A percentile compares a stretch with the other conserved stretches of the same genome.
phyloP scores from a whole-genome alignment of 106 monocot species.

The Acanthochlamys bracteata region DNA sequence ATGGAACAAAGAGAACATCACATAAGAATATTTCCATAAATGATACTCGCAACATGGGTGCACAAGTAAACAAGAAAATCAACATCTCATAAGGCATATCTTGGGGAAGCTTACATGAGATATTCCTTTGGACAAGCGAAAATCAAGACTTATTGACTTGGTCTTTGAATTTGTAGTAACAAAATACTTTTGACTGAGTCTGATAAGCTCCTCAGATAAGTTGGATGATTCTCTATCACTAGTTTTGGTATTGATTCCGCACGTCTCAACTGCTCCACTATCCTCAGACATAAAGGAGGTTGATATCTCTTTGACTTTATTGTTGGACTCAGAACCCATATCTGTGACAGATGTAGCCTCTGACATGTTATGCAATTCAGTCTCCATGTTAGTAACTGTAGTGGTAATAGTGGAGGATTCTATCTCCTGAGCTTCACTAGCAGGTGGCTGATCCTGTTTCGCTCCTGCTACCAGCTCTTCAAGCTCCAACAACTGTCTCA shows the following conservation, averaged over 20 bases:
- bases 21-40: no score
- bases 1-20: no score
- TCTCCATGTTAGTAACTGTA: slow-evolving; percentile 18
- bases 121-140: slow-evolving; percentile 80
- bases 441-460: slow-evolving; percentile 22
- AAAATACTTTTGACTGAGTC: slow-evolving; percentile 31
- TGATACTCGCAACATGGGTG: no score
- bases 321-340: slow-evolving; percentile 4
- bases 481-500: slow-evolving; percentile 76
- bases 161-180: slow-evolving; percentile 31
- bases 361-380: background rate
- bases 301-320: background rate
- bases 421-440: slow-evolving; percentile 17
- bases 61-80: no score
- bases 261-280: slow-evolving; percentile 27
- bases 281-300: slow-evolving; percentile 9
- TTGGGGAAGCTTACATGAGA: slow-evolving; percentile 60
- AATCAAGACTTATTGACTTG: slow-evolving; percentile 88
- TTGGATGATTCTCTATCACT: slow-evolving; percentile 16
- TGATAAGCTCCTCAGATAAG: slow-evolving; percentile 17
- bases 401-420: slow-evolving; percentile 17
- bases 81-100: no score
- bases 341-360: slow-evolving; percentile 18
- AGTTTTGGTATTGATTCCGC: slow-evolving; percentile 23
- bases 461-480: slow-evolving; percentile 53